Evolutionary conservation across 495 filamentous ascomycete species (phyloP).

Genomic region (Penicillium cinerascens): DNA sequence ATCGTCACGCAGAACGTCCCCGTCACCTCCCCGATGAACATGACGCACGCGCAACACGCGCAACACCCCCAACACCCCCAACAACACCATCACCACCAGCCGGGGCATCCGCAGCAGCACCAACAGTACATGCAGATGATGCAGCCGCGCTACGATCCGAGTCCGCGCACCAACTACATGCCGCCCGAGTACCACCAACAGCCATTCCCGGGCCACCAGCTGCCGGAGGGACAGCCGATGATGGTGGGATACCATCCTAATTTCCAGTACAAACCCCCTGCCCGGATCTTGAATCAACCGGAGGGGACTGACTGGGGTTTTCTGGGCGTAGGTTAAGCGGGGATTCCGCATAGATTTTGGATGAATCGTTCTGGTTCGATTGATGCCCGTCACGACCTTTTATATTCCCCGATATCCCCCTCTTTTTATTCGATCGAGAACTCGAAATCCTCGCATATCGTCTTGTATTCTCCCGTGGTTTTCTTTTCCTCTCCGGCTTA

Average conservation of each 20-base stretch:
- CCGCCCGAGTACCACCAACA: constrained; percentile 36
- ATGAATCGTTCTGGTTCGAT: constrained; percentile 11
- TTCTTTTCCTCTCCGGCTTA: constrained; percentile 1
- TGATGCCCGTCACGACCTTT: constrained; percentile 31
- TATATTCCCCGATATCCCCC: constrained; percentile 12
- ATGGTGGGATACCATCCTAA: constrained; percentile 39
- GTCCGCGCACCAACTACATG: constrained; percentile 33
- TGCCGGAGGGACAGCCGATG: constrained; percentile 33
- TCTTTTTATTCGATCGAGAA: neutral
- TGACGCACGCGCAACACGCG: constrained; percentile 33
- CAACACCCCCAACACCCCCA: constrained; percentile 33
- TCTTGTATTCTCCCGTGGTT: neutral
- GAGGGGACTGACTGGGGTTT: constrained; percentile 49
- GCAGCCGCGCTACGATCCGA: constrained; percentile 39
- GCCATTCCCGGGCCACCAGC: constrained; percentile 27
- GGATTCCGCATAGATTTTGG: constrained; percentile 16
- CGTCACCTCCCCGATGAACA: constrained; percentile 31
- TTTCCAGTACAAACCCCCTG: constrained; percentile 38
- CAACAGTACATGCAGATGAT: constrained; percentile 39
- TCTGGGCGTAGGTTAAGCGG: constrained; percentile 42
- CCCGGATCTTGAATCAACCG: constrained; percentile 40
- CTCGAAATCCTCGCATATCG: neutral
- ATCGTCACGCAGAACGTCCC: constrained; percentile 32
- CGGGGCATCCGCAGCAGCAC: constrained; percentile 19
- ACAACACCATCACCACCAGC: constrained; percentile 30